A percentile compares a stretch with the other conserved stretches of the same genome.
phyloP scores from a whole-genome alignment of 352 stramenopile species.

The Thalassiosira sp. region DNA sequence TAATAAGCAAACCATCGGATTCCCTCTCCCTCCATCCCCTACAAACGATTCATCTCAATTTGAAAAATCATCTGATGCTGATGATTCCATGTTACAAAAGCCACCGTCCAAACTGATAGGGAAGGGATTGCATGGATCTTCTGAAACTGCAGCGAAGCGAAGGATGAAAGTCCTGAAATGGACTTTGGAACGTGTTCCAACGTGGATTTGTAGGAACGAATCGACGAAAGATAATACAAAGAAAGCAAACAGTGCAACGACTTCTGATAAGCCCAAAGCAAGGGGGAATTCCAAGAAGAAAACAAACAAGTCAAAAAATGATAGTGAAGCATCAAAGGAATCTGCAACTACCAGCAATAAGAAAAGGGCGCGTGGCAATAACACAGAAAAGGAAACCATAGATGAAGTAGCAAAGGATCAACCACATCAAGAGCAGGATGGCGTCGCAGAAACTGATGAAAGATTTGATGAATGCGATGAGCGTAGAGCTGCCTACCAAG shows the following conservation, averaged over 20 bases:
- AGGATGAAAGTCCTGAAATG: conserved; percentile 66
- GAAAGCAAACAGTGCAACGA: not conserved
- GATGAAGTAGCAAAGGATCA: conserved; percentile 12
- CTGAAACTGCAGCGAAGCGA: conserved; percentile 70
- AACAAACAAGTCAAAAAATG: conserved; percentile 5
- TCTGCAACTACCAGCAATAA: conserved; percentile 16
- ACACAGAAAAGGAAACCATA: not conserved
- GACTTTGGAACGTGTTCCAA: conserved; percentile 48
- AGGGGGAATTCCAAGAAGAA: conserved; percentile 10
- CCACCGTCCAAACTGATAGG: conserved; percentile 44
- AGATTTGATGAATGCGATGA: conserved; percentile 28
- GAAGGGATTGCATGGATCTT: conserved; percentile 64
- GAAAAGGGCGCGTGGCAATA: conserved; percentile 14
- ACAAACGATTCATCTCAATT: conserved; percentile 30
- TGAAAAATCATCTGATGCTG: not conserved
- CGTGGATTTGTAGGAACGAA: conserved; percentile 19
- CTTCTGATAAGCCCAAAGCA: not conserved
- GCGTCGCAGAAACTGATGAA: conserved; percentile 7
- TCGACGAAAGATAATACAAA: not conserved
- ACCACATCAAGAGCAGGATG: conserved; percentile 13
- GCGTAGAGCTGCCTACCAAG: conserved; percentile 45
- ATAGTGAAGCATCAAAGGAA: not conserved
- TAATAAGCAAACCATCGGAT: conserved; percentile 57
- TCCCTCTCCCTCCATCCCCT: conserved; percentile 59
- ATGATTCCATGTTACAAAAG: conserved; percentile 19